Percentiles rank a stretch among this genome's conserved stretches.
Conservation (phyloP, 2,329 filamentous ascomycete species). For the Colletotrichum horii region DNA sequence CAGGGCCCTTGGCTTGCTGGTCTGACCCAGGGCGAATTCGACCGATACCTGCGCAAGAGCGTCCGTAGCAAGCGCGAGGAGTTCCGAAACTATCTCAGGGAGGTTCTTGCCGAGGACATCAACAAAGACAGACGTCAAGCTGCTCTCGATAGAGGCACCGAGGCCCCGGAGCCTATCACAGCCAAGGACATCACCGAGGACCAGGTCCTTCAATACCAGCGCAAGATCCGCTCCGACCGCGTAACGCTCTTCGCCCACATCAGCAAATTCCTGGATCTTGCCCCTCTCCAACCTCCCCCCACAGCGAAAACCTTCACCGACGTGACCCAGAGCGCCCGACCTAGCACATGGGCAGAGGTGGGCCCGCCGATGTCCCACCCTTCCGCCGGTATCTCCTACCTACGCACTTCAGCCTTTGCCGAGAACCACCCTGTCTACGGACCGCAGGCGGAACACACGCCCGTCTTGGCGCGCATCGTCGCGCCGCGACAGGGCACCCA, state of each 20-base stretch:
- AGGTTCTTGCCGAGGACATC: slow-evolving; percentile 51
- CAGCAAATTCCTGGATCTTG: slow-evolving; percentile 67
- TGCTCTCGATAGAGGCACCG: slow-evolving; percentile 44
- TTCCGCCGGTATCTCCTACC: slow-evolving; percentile 66
- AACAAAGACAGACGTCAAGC: slow-evolving; percentile 40
- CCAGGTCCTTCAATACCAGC: slow-evolving; percentile 57
- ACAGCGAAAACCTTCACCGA: slow-evolving; percentile 31
- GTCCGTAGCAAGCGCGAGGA: slow-evolving; percentile 58
- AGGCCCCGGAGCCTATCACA: slow-evolving; percentile 32
- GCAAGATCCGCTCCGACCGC: slow-evolving; percentile 56
- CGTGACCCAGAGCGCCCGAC: slow-evolving; percentile 24
- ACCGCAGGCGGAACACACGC: slow-evolving; percentile 55
- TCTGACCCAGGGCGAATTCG: slow-evolving; percentile 66
- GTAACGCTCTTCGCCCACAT: slow-evolving; percentile 58
- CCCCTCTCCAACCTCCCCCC: slow-evolving; percentile 48
- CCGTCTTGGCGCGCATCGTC: slow-evolving; percentile 57
- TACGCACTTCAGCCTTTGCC: slow-evolving; percentile 59
- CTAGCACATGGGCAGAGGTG: slow-evolving; percentile 52
- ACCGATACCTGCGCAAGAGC: slow-evolving; percentile 56
- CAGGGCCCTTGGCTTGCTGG: slow-evolving; percentile 70
- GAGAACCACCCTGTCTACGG: slow-evolving; percentile 68
- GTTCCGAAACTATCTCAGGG: slow-evolving; percentile 60
- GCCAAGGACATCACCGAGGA: slow-evolving; percentile 51
- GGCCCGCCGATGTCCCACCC: slow-evolving; percentile 68
- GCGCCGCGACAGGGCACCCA: slow-evolving; percentile 41